phyloP scores from a whole-genome alignment of 2,329 filamentous ascomycete genomes.

The Aspergillus tamarii region DNA sequence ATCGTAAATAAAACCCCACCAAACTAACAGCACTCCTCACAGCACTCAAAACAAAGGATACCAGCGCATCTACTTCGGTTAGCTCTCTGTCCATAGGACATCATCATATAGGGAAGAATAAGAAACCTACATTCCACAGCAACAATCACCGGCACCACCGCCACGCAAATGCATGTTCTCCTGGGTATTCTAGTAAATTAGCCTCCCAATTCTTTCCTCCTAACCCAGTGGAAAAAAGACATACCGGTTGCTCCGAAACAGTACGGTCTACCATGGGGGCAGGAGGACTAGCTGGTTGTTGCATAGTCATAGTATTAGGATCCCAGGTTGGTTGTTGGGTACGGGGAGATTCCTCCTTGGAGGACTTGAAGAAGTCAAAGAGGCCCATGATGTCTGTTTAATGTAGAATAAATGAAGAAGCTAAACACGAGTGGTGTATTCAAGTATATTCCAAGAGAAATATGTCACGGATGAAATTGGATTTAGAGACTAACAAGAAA shows the following conservation, averaged over 20 bases:
- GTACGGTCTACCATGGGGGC: conserved; percentile 24
- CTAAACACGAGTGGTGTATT: neutral
- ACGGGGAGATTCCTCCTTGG: conserved; percentile 21
- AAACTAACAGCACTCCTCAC: conserved; percentile 32
- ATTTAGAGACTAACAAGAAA: no score
- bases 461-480: no score
- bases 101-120: neutral
- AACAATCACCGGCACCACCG: conserved; percentile 31
- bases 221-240: neutral
- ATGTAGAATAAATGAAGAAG: neutral
- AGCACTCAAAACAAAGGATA: conserved; percentile 31
- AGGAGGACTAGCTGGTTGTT: conserved; percentile 29
- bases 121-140: conserved; percentile 33
- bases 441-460: no score
- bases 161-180: conserved; percentile 31
- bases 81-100: neutral
- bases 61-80: conserved; percentile 27
- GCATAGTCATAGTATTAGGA: conserved; percentile 31
- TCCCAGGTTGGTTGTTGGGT: conserved; percentile 27
- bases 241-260: conserved; percentile 29
- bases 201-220: neutral
- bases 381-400: conserved; percentile 15
- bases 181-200: conserved; percentile 16
- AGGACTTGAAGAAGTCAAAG: conserved; percentile 33
- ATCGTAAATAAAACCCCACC: neutral